These are phyloP conservation scores for Allium cepa DNA, from an alignment of 106 monocot genomes.

Conservation along the genomic window DNA sequence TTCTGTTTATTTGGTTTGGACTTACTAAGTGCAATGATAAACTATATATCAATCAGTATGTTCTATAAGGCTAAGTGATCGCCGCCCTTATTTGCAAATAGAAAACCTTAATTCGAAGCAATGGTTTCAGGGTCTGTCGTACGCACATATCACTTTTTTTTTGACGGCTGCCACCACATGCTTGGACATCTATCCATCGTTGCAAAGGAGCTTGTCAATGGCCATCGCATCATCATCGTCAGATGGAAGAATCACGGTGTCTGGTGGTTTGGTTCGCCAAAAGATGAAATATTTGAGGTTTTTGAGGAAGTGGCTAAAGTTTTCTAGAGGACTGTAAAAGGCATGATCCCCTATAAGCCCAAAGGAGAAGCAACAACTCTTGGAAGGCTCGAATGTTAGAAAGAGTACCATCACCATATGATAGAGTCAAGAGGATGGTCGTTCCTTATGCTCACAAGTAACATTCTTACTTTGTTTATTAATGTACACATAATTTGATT, in stretches of 20 bases:
- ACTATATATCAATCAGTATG: too few species aligned
- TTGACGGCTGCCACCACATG: conserved; percentile 93
- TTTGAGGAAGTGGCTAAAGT: conserved; percentile 90
- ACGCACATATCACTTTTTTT: conserved; percentile 53
- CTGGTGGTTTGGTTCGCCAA: conserved; percentile 89
- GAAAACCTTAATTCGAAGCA: background rate
- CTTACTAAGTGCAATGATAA: too few species aligned
- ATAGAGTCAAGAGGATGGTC: conserved; percentile 69
- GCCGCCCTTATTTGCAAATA: too few species aligned
- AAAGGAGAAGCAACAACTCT: conserved; percentile 80
- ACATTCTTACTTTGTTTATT: background rate
- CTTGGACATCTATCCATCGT: conserved; percentile 81
- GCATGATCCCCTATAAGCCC: conserved; percentile 91
- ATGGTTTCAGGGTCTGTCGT: conserved; percentile 91
- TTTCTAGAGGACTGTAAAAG: conserved; percentile 79
- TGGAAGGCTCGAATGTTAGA: conserved; percentile 78
- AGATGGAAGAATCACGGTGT: conserved; percentile 88
- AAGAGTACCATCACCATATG: conserved; percentile 75
- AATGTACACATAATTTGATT: background rate
- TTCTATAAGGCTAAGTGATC: too few species aligned
- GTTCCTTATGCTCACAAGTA: conserved; percentile 93
- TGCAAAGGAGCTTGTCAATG: conserved; percentile 95
- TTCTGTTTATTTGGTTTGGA: too few species aligned
- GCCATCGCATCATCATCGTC: conserved; percentile 80
- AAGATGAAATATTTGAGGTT: conserved; percentile 96